Evolutionary conservation across 768 basidiomycete species (phyloP), one percentile per base, ranked within the genome.

Genomic region (Saitozyma podzolica): DNA sequence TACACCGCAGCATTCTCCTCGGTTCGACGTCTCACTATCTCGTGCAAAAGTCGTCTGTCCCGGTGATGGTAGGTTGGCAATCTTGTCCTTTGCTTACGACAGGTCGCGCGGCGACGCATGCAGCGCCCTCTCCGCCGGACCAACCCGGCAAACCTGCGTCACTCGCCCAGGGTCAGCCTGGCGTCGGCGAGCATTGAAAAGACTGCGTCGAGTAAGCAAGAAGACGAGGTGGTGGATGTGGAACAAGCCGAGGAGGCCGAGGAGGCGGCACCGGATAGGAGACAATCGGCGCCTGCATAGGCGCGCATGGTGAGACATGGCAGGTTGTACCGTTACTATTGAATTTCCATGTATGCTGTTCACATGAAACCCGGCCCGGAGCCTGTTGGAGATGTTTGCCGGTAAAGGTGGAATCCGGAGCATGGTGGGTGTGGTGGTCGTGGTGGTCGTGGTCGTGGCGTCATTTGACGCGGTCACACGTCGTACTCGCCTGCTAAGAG

Each of bases 21-120:
- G 94, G 93, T 13, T 94, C 92, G 4, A 97, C 92, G 0, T 95
- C 92, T 0, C 91, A 97, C 79, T 97, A 97, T 61, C 70, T 80
- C 20, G 69, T 69, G 7, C 76, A 92, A 84, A 93, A 92, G 80
- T 94, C 91, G 64, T 91, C 91, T 14, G 93, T 95, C 0, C 93
- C 94, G 0, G 92, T 96, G 58, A 95, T 97, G 93, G 92, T 80
- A 29, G 51, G 75, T 59, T 40, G 14, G 7, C 48, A 59, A 48
- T 48, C 40, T 43, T 55, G 5, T 42, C 45, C 6, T 47, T 47
- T 47, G 11, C 45, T 17, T 47, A 2, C n/a, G 13, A n/a, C 39
- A 74, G 73, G 74, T 95, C 57, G 91, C 93, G 6, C 90, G 93
- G 57, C 87, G 92, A 56, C 84, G 93, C 11, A 87, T 96, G 77